These are phyloP conservation scores for Solioccasus polychromus DNA, from an alignment of 768 basidiomycete genomes.

Conservation along the genomic window DNA sequence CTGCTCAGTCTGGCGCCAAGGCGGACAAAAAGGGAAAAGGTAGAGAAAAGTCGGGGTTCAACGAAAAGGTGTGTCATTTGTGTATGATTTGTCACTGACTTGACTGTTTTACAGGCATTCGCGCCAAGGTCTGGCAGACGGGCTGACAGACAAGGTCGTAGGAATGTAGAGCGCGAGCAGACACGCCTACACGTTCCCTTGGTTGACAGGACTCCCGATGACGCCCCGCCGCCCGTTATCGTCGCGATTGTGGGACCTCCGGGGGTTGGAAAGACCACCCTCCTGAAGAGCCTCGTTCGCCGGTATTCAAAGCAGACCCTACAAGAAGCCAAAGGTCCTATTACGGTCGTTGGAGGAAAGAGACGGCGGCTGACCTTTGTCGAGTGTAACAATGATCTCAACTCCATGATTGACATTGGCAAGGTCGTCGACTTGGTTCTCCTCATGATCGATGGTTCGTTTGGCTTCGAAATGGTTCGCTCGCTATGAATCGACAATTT, in stretches of 20 bases:
- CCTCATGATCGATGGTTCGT: conserved; percentile 96
- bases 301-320: conserved; percentile 93
- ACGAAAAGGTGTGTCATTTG: conserved; percentile 69
- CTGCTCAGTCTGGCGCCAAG: conserved; percentile 67
- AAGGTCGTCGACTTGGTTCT: conserved; percentile 96
- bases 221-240: conserved; percentile 88
- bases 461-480: conserved; percentile 97
- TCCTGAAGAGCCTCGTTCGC: conserved; percentile 87
- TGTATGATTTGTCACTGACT: neutral
- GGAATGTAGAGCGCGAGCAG: conserved; percentile 92
- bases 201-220: conserved; percentile 90
- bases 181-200: conserved; percentile 94
- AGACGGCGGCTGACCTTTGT: conserved; percentile 91
- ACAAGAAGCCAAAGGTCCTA: conserved; percentile 85
- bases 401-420: conserved; percentile 97
- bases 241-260: conserved; percentile 95
- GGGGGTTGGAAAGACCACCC: conserved; percentile 94
- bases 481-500: neutral
- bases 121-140: conserved; percentile 87
- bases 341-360: conserved; percentile 94
- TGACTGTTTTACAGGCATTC: conserved; percentile 57
- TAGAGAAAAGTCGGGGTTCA: conserved; percentile 73
- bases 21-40: conserved; percentile 75
- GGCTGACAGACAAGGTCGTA: conserved; percentile 84
- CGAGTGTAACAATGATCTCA: conserved; percentile 96